phyloP scores from a whole-genome alignment of 2,329 filamentous ascomycete species.

The Didymella glomerata region DNA sequence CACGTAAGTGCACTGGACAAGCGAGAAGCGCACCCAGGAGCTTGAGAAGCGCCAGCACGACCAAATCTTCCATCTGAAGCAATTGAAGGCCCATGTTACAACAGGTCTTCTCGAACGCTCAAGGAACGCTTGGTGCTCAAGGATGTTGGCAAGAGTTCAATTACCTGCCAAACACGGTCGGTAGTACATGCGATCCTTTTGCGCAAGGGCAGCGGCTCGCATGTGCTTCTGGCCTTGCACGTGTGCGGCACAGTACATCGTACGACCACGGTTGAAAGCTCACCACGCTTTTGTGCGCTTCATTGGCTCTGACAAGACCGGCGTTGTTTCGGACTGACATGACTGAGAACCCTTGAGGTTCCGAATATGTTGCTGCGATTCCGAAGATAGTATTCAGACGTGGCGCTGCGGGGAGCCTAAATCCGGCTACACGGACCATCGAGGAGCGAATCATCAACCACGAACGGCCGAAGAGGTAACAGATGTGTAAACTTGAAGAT shows the following conservation, averaged over 20 bases:
- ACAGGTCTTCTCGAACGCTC: neutral
- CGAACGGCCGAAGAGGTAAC: conserved; percentile 24
- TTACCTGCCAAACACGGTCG: conserved; percentile 1
- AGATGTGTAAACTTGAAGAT: conserved; percentile 24
- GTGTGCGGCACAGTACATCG: conserved; percentile 2
- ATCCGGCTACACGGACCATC: conserved; percentile 37
- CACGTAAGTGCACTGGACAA: neutral
- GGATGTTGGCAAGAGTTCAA: neutral
- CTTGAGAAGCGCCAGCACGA: neutral
- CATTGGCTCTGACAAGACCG: neutral
- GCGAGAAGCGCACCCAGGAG: neutral
- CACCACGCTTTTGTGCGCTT: neutral
- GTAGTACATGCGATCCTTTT: neutral
- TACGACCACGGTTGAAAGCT: neutral
- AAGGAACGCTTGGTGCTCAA: neutral
- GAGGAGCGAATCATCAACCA: conserved; percentile 29
- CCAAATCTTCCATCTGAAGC: neutral
- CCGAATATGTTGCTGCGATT: neutral
- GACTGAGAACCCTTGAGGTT: neutral
- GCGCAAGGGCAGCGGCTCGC: neutral
- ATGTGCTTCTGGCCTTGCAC: neutral
- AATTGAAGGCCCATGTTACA: neutral
- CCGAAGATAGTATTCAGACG: neutral
- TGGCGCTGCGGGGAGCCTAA: conserved; percentile 10
- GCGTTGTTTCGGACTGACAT: neutral